These are phyloP conservation scores for Candida ipomoeae DNA, from an alignment of 805 yeast genomes.

Conservation along the genomic window DNA sequence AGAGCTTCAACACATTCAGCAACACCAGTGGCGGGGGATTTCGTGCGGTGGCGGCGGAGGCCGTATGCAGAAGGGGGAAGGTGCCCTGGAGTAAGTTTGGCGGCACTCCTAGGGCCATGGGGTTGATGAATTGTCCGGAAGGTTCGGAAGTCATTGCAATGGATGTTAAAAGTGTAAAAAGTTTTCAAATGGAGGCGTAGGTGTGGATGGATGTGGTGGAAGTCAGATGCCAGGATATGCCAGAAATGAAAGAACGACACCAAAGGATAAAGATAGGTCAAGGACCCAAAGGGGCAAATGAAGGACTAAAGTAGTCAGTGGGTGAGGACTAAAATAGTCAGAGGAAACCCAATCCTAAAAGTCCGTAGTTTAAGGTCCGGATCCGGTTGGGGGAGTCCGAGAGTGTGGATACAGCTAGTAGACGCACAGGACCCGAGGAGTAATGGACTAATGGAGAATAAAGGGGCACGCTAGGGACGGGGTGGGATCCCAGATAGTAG, in stretches of 20 bases:
- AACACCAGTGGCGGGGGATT: constrained; percentile 4
- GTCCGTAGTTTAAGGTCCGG: neutral
- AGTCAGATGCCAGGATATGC: too few species aligned
- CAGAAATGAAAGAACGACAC: too few species aligned
- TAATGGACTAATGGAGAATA: neutral
- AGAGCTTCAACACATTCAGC: constrained; percentile 23
- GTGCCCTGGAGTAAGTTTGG: constrained; percentile 6
- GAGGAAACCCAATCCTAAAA: neutral
- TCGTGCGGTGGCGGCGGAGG: neutral
- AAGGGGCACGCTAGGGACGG: neutral
- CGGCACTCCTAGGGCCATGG: constrained; percentile 6
- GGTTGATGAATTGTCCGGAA: constrained; percentile 14
- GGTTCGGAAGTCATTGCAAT: constrained; percentile 12
- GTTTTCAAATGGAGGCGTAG: too few species aligned
- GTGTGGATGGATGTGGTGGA: too few species aligned
- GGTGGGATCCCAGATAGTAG: neutral
- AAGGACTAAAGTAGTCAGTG: neutral
- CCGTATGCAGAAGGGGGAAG: constrained; percentile 1
- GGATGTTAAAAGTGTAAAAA: too few species aligned
- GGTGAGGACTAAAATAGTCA: neutral
- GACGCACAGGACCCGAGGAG: neutral
- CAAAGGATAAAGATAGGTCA: too few species aligned
- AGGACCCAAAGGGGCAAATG: neutral
- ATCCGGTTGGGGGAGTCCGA: neutral
- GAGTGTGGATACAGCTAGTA: neutral